These are phyloP conservation scores for Tetrapisispora pingtungensis DNA, from an alignment of 805 yeast genomes.

Conservation along the genomic window DNA sequence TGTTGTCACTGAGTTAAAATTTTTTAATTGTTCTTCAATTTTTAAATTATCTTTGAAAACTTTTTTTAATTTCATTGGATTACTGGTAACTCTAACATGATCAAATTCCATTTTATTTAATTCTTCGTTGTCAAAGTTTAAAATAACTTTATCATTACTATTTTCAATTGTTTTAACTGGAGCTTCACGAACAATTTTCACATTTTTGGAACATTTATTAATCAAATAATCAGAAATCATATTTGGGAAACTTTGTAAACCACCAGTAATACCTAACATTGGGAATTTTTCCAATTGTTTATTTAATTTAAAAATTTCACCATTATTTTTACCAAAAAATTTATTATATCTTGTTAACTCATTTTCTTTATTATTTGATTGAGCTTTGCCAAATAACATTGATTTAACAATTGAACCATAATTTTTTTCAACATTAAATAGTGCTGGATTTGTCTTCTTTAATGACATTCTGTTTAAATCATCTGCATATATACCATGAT, in stretches of 20 bases:
- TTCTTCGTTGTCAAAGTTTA: background rate
- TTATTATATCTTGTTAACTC: conserved; percentile 30
- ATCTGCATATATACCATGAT: conserved; percentile 90
- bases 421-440: conserved; percentile 48
- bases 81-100: conserved; percentile 52
- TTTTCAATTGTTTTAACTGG: background rate
- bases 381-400: background rate
- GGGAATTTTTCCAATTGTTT: conserved; percentile 43
- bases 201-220: conserved; percentile 2
- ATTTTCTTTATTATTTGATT: conserved; percentile 12
- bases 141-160: background rate
- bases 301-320: conserved; percentile 31
- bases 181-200: conserved; percentile 5
- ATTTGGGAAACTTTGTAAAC: conserved; percentile 45
- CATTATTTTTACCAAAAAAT: conserved; percentile 31
- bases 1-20: conserved; percentile 35
- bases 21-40: conserved; percentile 16
- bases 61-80: conserved; percentile 33
- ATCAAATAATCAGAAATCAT: conserved; percentile 2
- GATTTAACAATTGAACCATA: conserved; percentile 50
- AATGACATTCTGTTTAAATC: conserved; percentile 61
- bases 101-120: conserved; percentile 29
- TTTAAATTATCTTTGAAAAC: conserved; percentile 19
- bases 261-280: conserved; percentile 47
- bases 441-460: conserved; percentile 42